These are phyloP conservation scores for Pseudopithomyces chartarum DNA, from an alignment of 2,329 filamentous ascomycete species.

Conservation along the genomic window DNA sequence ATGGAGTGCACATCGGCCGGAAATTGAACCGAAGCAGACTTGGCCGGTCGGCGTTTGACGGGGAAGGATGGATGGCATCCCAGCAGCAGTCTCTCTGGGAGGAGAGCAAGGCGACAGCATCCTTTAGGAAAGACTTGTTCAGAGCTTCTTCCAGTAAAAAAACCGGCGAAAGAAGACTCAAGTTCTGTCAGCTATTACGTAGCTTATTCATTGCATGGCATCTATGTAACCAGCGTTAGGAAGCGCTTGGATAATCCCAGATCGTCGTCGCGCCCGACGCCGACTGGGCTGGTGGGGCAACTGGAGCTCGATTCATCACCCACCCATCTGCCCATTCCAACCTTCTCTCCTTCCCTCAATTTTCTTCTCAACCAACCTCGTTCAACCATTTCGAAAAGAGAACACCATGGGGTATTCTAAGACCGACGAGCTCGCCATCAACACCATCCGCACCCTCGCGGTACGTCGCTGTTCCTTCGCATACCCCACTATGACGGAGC, in stretches of 20 bases:
- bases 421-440: conserved; percentile 87
- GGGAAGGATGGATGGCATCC: no score
- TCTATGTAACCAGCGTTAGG: neutral
- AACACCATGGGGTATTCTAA: conserved; percentile 93
- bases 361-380: conserved; percentile 15
- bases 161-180: neutral
- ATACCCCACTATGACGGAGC: conserved; percentile 3
- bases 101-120: neutral
- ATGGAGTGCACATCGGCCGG: conserved; percentile 1
- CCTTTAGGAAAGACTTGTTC: neutral
- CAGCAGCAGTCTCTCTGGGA: no score
- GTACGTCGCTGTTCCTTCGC: conserved; percentile 63
- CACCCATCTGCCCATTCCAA: conserved; percentile 16
- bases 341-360: conserved; percentile 17
- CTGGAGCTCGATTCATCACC: neutral
- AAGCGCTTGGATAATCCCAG: neutral
- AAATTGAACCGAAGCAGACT: neutral
- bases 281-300: neutral
- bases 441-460: conserved; percentile 95
- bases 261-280: neutral
- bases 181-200: neutral
- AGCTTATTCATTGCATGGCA: conserved; percentile 6
- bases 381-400: no score
- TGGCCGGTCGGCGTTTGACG: conserved; percentile 12
- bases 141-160: neutral